These are phyloP conservation scores for Coemansia sp. DNA, from an alignment of 192 early-diverging fungal genomes.

Conservation along the genomic window DNA sequence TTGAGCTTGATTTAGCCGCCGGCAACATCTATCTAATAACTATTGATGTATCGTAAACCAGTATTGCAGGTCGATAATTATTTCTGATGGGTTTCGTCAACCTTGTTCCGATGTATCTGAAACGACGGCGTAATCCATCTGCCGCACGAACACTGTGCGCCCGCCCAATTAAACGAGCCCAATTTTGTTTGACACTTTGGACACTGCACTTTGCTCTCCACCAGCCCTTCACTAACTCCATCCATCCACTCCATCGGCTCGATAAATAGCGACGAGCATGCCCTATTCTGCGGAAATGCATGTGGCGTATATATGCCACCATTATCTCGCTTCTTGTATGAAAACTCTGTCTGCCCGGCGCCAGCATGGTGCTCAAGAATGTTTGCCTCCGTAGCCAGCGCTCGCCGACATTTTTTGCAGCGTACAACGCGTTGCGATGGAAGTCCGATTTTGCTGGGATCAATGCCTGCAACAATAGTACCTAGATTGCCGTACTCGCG, in stretches of 20 bases:
- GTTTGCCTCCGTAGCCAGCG: constrained; percentile 61
- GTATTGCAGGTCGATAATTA: background rate
- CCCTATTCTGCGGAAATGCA: constrained; percentile 49
- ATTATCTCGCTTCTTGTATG: constrained; percentile 68
- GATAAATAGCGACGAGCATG: constrained; percentile 77
- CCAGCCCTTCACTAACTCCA: constrained; percentile 54
- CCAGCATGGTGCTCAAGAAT: constrained; percentile 70
- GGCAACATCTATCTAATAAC: background rate
- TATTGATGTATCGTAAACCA: background rate
- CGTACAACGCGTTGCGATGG: constrained; percentile 24
- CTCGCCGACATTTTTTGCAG: constrained; percentile 65
- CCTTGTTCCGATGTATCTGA: constrained; percentile 70
- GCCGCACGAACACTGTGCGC: constrained; percentile 74
- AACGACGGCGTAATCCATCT: constrained; percentile 80
- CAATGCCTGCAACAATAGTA: constrained; percentile 55
- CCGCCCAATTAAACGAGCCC: constrained; percentile 78
- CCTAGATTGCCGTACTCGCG: constrained; percentile 60
- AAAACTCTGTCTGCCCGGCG: constrained; percentile 68
- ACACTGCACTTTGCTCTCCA: constrained; percentile 72
- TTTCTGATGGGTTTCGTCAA: constrained; percentile 59
- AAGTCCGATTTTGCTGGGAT: constrained; percentile 36
- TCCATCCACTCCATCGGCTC: constrained; percentile 85
- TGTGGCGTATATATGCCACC: constrained; percentile 47
- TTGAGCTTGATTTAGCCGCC: background rate
- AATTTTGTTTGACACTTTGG: constrained; percentile 79